These are phyloP conservation scores for Cutaneotrichosporon cutaneum DNA, from an alignment of 1,284 basidiomycete species.

Conservation along the genomic window DNA sequence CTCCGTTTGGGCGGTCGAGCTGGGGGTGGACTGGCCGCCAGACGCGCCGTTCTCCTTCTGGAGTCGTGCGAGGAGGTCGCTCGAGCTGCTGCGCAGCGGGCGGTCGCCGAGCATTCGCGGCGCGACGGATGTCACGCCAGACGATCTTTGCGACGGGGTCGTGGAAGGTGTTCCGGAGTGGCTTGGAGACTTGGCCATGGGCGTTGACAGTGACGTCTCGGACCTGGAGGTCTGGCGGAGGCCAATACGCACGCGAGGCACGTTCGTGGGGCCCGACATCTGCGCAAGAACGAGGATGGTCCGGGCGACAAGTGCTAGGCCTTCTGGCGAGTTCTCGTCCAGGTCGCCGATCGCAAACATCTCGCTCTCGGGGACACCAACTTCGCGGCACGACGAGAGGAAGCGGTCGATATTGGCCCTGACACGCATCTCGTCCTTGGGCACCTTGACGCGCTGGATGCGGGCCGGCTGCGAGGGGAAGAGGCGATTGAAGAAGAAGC, in stretches of 20 bases:
- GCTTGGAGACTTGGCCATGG: slow-evolving; percentile 2
- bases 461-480: slow-evolving; percentile 39
- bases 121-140: slow-evolving; percentile 5
- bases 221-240: neutral
- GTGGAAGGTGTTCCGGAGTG: neutral
- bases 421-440: slow-evolving; percentile 36
- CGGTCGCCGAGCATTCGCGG: slow-evolving; percentile 13
- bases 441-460: slow-evolving; percentile 41
- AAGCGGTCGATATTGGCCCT: slow-evolving; percentile 43
- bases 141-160: slow-evolving; percentile 8
- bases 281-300: slow-evolving; percentile 66
- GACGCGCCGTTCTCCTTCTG: slow-evolving; percentile 11
- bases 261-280: slow-evolving; percentile 54
- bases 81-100: slow-evolving; percentile 21
- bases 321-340: slow-evolving; percentile 33
- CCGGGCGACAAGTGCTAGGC: slow-evolving; percentile 36
- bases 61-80: slow-evolving; percentile 20
- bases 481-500: slow-evolving; percentile 58
- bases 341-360: slow-evolving; percentile 39
- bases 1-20: neutral
- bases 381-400: slow-evolving; percentile 39
- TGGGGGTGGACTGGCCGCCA: neutral
- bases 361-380: slow-evolving; percentile 32
- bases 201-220: slow-evolving; percentile 1
- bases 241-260: slow-evolving; percentile 4